These are phyloP conservation scores for Begonia peltatifolia DNA, from an alignment of 306 rosid genomes.

Conservation along the genomic window DNA sequence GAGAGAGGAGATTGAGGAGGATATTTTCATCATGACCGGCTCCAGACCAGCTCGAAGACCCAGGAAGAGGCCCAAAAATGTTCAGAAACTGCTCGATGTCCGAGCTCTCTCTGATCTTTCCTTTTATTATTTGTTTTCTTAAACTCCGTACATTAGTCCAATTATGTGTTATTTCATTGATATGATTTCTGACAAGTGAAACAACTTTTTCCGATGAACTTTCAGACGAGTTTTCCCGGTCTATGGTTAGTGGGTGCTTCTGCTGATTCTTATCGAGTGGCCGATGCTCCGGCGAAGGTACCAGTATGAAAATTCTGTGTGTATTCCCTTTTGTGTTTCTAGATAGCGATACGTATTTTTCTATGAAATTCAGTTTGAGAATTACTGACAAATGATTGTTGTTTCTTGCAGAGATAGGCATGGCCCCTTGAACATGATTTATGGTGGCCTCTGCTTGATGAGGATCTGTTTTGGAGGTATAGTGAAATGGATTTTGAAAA, in stretches of 20 bases:
- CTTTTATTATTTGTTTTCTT: not conserved
- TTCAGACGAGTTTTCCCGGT: constrained; percentile 71
- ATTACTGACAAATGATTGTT: constrained; percentile 3
- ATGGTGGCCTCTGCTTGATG: constrained; percentile 11
- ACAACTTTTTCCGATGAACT: constrained; percentile 7
- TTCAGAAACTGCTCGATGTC: constrained; percentile 93
- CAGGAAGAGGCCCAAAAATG: constrained; percentile 67
- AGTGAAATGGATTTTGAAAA: constrained; percentile 31
- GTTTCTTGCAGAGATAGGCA: constrained; percentile 45
- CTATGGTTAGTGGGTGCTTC: constrained; percentile 77
- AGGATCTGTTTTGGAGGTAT: constrained; percentile 35
- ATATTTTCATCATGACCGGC: constrained; percentile 79
- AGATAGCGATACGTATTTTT: not conserved
- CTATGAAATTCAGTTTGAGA: not conserved
- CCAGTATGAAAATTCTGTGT: not conserved
- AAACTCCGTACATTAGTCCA: not conserved
- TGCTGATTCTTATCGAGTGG: constrained; percentile 47
- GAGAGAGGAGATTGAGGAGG: constrained; percentile 88
- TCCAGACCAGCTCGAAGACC: constrained; percentile 82
- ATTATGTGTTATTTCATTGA: not conserved
- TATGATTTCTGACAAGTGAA: not conserved
- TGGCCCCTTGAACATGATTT: constrained; percentile 3
- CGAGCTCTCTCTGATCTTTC: not conserved
- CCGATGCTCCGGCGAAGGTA: constrained; percentile 69
- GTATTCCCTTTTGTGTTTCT: not conserved